A percentile compares a stretch with the other conserved stretches of the same genome.
phyloP scores from a whole-genome alignment of 805 yeast species.

The Teunomyces gatunensis region DNA sequence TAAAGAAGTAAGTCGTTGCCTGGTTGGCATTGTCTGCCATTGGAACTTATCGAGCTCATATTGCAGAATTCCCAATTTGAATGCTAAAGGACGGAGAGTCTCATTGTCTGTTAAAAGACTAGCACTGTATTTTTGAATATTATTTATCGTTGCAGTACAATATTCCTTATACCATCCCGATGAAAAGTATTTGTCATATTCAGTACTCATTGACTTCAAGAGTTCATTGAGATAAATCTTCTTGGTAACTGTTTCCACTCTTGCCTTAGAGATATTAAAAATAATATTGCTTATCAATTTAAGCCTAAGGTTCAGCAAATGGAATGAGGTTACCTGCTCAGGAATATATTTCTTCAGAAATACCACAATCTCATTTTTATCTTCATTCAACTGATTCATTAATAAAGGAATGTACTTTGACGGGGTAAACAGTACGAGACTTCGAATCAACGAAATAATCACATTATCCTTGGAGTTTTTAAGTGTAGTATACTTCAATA shows the following conservation, averaged over 20 bases:
- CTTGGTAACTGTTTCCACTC: constrained; percentile 11
- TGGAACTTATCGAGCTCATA: constrained; percentile 18
- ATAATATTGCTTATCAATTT: constrained; percentile 19
- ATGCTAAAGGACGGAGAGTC: constrained; percentile 18
- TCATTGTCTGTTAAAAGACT: constrained; percentile 12
- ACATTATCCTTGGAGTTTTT: constrained; percentile 22
- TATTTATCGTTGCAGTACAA: constrained; percentile 26
- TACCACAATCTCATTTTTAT: constrained; percentile 15
- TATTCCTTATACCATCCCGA: constrained; percentile 27
- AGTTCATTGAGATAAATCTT: constrained; percentile 18
- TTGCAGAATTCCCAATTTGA: constrained; percentile 28
- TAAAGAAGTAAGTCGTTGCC: constrained; percentile 22
- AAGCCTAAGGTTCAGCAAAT: constrained; percentile 18
- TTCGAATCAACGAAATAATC: constrained; percentile 19
- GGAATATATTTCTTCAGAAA: constrained; percentile 15
- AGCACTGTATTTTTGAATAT: constrained; percentile 17
- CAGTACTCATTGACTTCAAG: constrained; percentile 22
- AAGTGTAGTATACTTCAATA: constrained; percentile 19
- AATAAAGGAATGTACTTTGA: constrained; percentile 25
- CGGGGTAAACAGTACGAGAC: constrained; percentile 23
- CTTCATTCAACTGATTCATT: constrained; percentile 16
- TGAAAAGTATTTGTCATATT: constrained; percentile 22
- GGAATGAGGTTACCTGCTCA: constrained; percentile 16
- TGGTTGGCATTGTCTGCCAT: constrained; percentile 22
- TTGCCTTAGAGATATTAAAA: constrained; percentile 15